phyloP scores from a whole-genome alignment of 2,329 filamentous ascomycete species.

The Dothideomycetes sp. region DNA sequence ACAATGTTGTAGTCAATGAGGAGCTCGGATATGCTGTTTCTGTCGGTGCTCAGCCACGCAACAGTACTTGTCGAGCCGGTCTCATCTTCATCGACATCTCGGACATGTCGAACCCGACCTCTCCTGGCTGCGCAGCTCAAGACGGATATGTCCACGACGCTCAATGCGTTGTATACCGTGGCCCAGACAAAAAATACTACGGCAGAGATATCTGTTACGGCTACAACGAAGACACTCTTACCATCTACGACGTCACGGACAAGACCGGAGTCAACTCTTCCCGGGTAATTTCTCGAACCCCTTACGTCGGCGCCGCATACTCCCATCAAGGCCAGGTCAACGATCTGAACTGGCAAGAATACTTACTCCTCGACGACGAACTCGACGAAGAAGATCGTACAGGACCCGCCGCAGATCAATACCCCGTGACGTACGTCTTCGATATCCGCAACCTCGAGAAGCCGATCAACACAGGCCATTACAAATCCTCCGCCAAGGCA shows the following conservation, averaged over 20 bases:
- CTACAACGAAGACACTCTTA: constrained; percentile 43
- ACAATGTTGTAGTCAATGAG: constrained; percentile 47
- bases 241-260: constrained; percentile 41
- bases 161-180: constrained; percentile 45
- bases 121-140: constrained; percentile 40
- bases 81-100: constrained; percentile 47
- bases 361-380: constrained; percentile 46
- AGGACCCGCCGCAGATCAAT: constrained; percentile 34
- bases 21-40: constrained; percentile 42
- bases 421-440: constrained; percentile 42
- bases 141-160: constrained; percentile 51
- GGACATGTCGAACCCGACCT: constrained; percentile 41
- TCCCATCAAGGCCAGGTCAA: constrained; percentile 48
- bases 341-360: constrained; percentile 37
- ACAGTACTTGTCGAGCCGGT: constrained; percentile 39
- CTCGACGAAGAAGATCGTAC: constrained; percentile 39
- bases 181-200: constrained; percentile 38
- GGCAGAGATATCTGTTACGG: constrained; percentile 44
- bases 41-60: constrained; percentile 31
- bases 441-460: constrained; percentile 38
- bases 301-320: constrained; percentile 41
- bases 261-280: constrained; percentile 25
- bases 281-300: constrained; percentile 38
- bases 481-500: constrained; percentile 26
- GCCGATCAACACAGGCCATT: constrained; percentile 33